Evolutionary conservation across 805 yeast genomes (phyloP).

Genomic region (Nakazawaea anatomiae): DNA sequence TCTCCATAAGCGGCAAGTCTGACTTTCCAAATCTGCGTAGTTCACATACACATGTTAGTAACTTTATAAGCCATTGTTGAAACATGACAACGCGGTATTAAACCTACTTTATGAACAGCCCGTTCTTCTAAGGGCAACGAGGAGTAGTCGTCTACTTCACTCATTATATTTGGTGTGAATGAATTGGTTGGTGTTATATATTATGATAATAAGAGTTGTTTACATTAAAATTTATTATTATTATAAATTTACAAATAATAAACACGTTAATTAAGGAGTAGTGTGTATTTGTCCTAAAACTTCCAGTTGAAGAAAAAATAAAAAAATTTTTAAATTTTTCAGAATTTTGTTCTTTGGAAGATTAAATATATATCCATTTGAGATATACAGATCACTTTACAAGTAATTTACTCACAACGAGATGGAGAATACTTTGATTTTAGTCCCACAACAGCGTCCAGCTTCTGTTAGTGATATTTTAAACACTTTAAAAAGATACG

Average conservation of each 20-base stretch:
- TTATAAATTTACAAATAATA: background rate
- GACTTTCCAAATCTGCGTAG: constrained; percentile 65
- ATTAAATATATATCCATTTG: background rate
- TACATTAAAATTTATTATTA: no score
- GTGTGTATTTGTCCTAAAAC: background rate
- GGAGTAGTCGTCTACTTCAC: constrained; percentile 56
- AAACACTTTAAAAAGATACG: constrained; percentile 37
- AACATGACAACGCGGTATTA: background rate
- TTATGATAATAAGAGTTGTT: no score
- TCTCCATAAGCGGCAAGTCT: constrained; percentile 78
- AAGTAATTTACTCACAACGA: background rate
- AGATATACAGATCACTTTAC: no score
- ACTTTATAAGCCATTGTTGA: constrained; percentile 10
- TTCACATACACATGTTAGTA: constrained; percentile 3
- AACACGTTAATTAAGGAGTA: background rate
- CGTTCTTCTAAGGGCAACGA: constrained; percentile 62
- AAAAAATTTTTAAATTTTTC: background rate
- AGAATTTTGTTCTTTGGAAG: background rate
- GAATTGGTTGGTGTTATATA: background rate
- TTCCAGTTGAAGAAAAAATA: background rate
- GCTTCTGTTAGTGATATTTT: constrained; percentile 32
- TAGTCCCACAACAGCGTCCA: constrained; percentile 32
- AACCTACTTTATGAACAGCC: constrained; percentile 52
- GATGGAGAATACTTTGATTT: constrained; percentile 26
- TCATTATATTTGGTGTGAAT: constrained; percentile 15